phyloP scores from a whole-genome alignment of 371 early-diverging fungal genomes.

The Rhizopus delemar region DNA sequence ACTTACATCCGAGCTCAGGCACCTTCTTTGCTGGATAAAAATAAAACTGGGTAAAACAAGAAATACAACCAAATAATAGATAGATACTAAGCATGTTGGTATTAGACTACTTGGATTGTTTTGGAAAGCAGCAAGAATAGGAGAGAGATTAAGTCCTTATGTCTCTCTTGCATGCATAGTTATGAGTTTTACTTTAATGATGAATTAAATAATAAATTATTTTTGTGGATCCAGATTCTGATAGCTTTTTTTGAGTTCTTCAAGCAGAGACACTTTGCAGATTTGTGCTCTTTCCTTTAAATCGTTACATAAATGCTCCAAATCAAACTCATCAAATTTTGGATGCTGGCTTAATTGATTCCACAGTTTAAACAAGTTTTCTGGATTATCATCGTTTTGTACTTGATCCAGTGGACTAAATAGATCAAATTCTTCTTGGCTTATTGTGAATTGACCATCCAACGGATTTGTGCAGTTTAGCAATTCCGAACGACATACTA shows the following conservation, averaged over 20 bases:
- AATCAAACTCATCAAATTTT: no score
- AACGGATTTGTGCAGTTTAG: conserved; percentile 5
- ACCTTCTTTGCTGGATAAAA: conserved; percentile 70
- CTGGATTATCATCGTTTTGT: no score
- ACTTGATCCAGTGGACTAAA: no score
- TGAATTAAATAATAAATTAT: conserved; percentile 6
- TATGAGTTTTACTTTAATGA: conserved; percentile 73
- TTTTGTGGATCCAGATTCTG: neutral
- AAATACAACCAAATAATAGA: neutral
- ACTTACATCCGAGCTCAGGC: conserved; percentile 75
- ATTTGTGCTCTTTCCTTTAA: neutral
- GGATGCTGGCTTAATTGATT: no score
- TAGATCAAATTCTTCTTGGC: no score
- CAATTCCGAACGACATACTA: conserved; percentile 21
- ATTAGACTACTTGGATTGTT: conserved; percentile 77
- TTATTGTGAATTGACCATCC: conserved; percentile 2
- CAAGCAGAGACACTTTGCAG: neutral
- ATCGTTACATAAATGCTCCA: no score
- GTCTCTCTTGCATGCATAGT: conserved; percentile 81
- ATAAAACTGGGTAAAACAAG: conserved; percentile 64
- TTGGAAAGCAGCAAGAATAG: conserved; percentile 92
- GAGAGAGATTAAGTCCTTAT: conserved; percentile 86
- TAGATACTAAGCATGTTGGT: neutral
- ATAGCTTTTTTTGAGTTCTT: neutral
- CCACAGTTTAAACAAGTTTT: no score